Evolutionary conservation across 257 asterid species (phyloP), one percentile per base, ranked within the genome.

Genomic region (Eucommia ulmoides): DNA sequence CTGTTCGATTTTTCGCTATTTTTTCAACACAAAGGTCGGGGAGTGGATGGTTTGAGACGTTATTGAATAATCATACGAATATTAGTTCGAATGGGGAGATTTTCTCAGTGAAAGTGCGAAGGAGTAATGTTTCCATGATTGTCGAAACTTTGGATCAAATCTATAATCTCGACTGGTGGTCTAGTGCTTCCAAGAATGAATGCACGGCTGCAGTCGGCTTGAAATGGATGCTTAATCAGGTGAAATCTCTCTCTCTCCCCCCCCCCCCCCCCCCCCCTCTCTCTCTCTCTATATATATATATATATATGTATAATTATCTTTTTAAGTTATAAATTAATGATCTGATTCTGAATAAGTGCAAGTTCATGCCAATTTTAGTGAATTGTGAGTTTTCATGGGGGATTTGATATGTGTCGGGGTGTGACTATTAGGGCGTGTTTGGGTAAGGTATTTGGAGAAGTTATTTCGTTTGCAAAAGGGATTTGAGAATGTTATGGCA

Each of bases 151-250:
- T 91, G 78, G 99, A 91, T 59, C 71, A 49, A 26, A 58, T 91
- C 55, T 91, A 86, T 68, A 78, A 86, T 70, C 76, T 91, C n/a
- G 99, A 91, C 42, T 73, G 75, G 76, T 57, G 74, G 42, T 74
- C 93, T 14, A 91, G 99, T 55, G 96, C 99, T 57, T 78, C 96
- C 18, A 86, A 83, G 65, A 91, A 91, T 62, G 95, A 91, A 73
- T 91, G 99, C 81, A 86, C 95, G 0, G 88, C 99, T 61, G 99
- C 99, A 3, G 81, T 91, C 59, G 99, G 99, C 54, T 73, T 88
- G 77, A 88, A 88, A 69, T 83, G 97, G 97, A 88, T 88, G 97
- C 81, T 88, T 56, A 88, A 88, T 63, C 94, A 88, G 88, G 96
- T 75, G 38, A 67, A 68, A 58, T 24, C 49, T 58, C 54, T 55